Conservation (phyloP, 202 grass and related monocot genomes). For the Saccharum hybrid region DNA sequence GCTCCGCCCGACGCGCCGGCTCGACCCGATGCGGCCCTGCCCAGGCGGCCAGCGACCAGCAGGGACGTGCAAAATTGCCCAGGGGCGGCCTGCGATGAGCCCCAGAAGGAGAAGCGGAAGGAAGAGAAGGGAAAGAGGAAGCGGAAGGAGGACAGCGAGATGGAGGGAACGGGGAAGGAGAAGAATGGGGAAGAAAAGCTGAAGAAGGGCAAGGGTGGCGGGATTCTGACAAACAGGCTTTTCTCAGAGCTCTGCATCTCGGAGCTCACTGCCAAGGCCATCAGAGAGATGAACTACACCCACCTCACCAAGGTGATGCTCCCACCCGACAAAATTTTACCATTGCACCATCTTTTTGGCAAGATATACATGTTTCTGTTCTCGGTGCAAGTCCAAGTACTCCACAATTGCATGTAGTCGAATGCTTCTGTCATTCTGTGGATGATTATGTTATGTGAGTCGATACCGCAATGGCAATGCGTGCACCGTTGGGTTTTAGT, state of each 20-base stretch:
- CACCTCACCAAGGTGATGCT: conserved; percentile 69
- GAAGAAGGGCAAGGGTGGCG: conserved; percentile 41
- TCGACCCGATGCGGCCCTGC: too few relatives aligned
- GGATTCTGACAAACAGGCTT: conserved; percentile 67
- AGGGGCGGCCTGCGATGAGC: conserved; percentile 6
- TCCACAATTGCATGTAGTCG: not conserved
- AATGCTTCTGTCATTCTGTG: not conserved
- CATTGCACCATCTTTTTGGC: not conserved
- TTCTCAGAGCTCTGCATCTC: conserved; percentile 73
- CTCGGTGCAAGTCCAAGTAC: too few relatives aligned
- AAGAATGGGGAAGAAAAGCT: conserved; percentile 10
- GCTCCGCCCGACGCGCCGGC: too few relatives aligned
- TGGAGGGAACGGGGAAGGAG: not conserved
- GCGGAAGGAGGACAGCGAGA: not conserved
- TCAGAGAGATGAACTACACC: conserved; percentile 85
- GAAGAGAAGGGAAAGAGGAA: not conserved
- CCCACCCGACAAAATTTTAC: not conserved
- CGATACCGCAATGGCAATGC: too few relatives aligned
- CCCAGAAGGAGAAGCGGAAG: not conserved
- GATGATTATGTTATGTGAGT: not conserved
- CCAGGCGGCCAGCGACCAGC: too few relatives aligned
- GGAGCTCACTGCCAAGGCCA: conserved; percentile 64
- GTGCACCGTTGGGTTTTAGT: not conserved
- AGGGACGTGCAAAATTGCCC: too few relatives aligned
- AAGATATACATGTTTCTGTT: not conserved